Evolutionary conservation across 305 asterid genomes (phyloP).

Genomic region (Fraxinus baroniana): DNA sequence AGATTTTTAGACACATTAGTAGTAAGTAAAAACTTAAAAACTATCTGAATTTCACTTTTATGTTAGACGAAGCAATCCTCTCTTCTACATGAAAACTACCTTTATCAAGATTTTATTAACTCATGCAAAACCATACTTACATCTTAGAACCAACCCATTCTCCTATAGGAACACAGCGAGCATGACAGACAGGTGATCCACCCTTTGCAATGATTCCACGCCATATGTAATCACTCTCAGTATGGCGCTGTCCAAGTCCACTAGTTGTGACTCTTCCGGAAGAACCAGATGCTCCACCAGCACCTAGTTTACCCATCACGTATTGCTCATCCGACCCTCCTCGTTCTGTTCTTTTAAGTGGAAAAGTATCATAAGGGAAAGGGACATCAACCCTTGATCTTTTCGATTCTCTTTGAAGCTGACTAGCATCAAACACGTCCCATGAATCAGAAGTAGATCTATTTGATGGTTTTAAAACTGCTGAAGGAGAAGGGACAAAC

Average conservation of each 20-base stretch:
- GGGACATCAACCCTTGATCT: conserved; percentile 64
- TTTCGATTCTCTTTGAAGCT: conserved; percentile 74
- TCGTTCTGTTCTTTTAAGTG: conserved; percentile 46
- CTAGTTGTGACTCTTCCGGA: conserved; percentile 32
- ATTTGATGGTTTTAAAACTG: conserved; percentile 42
- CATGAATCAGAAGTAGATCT: conserved; percentile 56
- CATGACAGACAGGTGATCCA: conserved; percentile 88
- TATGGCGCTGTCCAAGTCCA: conserved; percentile 44
- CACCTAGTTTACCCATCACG: conserved; percentile 37
- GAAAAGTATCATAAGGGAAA: conserved; percentile 36
- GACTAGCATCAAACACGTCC: conserved; percentile 72
- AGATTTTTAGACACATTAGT: background rate
- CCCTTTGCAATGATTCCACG: conserved; percentile 93
- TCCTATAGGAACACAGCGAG: conserved; percentile 91
- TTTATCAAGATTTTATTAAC: conserved; percentile 6
- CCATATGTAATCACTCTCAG: conserved; percentile 75
- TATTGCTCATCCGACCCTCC: conserved; percentile 47
- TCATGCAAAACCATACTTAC: conserved; percentile 52
- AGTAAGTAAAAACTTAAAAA: background rate
- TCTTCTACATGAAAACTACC: background rate
- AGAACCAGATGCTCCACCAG: conserved; percentile 38
- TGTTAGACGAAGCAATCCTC: background rate
- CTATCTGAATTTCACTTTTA: background rate
- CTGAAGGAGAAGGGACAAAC: conserved; percentile 61
- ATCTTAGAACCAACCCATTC: conserved; percentile 62